Evolutionary conservation across 768 basidiomycete genomes (phyloP), one percentile per base, ranked within the genome.

Genomic region (Boletus rubescentipes): DNA sequence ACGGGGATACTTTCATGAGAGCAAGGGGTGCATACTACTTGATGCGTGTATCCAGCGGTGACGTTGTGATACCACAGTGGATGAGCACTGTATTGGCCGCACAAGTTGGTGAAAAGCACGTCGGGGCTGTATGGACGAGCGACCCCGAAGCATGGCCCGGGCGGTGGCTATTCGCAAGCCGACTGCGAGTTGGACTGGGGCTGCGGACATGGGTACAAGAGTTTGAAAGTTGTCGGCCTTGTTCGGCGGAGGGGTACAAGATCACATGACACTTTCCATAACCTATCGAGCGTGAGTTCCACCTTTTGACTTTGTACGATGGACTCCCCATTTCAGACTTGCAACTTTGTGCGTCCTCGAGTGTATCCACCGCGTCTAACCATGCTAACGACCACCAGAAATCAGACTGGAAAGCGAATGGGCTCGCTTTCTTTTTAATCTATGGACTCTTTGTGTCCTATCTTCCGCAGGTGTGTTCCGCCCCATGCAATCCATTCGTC

Each of bases 401-500:
- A 48, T 86, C 91, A 69, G 86, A 93, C 69, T 82, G 85, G 76
- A 79, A 84, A 58, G 82, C 83, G 4, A 49, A 67, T 35, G 77
- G 83, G n/a, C 63, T 82, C 12, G 79, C 95, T 26, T 85, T 86
- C 0, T 67, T 77, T 10, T 73, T 82, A 29, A 82, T 96, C 18
- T 82, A 81, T 61, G 93, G 95, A 5, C 76, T 96, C 40, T 68
- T 93, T 50, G 61, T 91, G 41, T 94, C 92, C 23, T 97, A 96
- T 72, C 66, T 84, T 3, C 95, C 94, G 2, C 93, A 93, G 74
- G 89, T 87, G 40, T 29, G 73, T 52, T 7, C 37, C 23, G 9
- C 9, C 12, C 30, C 10, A 14, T 40, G 1, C 16, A 39, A 16
- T 44, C 14, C 10, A 23, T 3, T n/a, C 35, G 5, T 36, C 8